Conservation (phyloP, 2,329 filamentous ascomycete genomes). For the Trichophyton equinum region DNA sequence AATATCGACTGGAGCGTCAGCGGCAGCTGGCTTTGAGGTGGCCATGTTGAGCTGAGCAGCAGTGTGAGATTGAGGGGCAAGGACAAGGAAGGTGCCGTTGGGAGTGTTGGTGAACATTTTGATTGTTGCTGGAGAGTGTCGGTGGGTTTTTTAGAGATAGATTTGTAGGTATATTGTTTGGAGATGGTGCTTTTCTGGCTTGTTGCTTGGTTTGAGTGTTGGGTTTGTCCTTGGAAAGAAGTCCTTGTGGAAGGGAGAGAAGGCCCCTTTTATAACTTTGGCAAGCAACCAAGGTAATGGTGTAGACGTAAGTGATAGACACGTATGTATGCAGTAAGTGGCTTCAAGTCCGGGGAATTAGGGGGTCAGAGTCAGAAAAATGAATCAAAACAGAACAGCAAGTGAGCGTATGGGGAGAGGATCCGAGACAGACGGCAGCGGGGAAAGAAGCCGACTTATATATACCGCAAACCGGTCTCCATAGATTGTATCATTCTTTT, state of each 20-base stretch:
- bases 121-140: not conserved
- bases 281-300: not conserved
- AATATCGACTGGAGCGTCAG: not conserved
- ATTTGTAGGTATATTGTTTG: not conserved
- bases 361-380: not conserved
- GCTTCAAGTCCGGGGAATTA: not conserved
- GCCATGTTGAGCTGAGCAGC: slow-evolving; percentile 5
- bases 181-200: not conserved
- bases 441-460: slow-evolving; percentile 2
- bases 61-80: slow-evolving; percentile 13
- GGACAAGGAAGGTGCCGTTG: slow-evolving; percentile 15
- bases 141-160: not conserved
- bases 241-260: not conserved
- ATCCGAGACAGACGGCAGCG: not conserved
- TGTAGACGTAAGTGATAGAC: not conserved
- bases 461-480: not conserved
- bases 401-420: not conserved
- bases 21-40: not conserved
- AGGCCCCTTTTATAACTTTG: not conserved
- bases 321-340: not conserved
- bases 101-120: slow-evolving; percentile 14
- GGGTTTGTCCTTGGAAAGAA: not conserved
- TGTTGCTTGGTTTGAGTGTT: not conserved
- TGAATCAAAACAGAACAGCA: not conserved
- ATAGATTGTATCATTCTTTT: not conserved